Conservation (phyloP, 2,329 filamentous ascomycete genomes). For the Penicillium brevicompactum region DNA sequence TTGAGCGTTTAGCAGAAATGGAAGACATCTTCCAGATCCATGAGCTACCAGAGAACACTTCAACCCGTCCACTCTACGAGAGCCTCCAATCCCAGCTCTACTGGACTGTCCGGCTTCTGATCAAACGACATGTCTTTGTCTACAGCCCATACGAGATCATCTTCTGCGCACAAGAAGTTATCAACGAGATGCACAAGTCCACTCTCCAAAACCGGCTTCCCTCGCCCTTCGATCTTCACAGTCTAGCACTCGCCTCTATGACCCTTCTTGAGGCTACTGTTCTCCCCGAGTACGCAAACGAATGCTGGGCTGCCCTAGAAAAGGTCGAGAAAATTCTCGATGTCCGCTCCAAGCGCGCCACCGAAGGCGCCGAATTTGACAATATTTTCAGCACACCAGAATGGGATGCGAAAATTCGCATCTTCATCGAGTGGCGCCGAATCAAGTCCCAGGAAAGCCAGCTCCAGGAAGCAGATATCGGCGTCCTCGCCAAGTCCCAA, state of each 20-base stretch:
- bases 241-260: constrained; percentile 43
- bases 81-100: constrained; percentile 45
- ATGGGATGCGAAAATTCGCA: constrained; percentile 45
- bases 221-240: constrained; percentile 46
- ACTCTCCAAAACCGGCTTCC: constrained; percentile 31
- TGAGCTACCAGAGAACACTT: constrained; percentile 28
- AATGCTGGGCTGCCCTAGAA: constrained; percentile 48
- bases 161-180: constrained; percentile 41
- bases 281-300: constrained; percentile 38
- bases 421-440: constrained; percentile 42
- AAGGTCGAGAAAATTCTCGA: constrained; percentile 55
- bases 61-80: constrained; percentile 33
- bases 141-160: constrained; percentile 46
- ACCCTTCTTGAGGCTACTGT: constrained; percentile 47
- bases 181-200: constrained; percentile 43
- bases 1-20: constrained; percentile 42
- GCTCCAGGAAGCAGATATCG: constrained; percentile 28
- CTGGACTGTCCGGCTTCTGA: constrained; percentile 45
- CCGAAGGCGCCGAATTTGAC: constrained; percentile 36
- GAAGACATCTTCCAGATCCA: constrained; percentile 35
- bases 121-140: constrained; percentile 46
- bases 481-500: constrained; percentile 18
- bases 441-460: constrained; percentile 37
- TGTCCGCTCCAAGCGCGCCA: constrained; percentile 40
- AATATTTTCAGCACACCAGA: constrained; percentile 42